Conservation (phyloP, 345 rosid species). For the Corymbia maculata region DNA sequence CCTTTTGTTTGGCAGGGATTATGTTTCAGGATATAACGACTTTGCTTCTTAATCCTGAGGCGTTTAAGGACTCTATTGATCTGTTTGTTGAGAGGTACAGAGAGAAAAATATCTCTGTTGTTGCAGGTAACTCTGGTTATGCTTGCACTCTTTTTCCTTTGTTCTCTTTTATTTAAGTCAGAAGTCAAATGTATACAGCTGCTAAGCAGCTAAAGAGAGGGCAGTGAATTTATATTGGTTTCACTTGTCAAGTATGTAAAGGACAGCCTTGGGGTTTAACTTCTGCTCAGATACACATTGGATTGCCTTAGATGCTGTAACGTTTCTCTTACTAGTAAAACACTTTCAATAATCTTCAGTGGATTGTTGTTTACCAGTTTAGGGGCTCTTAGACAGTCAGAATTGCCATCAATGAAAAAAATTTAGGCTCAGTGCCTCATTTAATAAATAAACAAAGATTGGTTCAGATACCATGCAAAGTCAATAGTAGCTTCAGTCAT, state of each 20-base stretch:
- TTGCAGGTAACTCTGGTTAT: conserved; percentile 20
- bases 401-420: neutral
- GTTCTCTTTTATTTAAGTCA: neutral
- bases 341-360: neutral
- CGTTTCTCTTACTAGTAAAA: neutral
- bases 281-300: neutral
- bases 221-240: neutral
- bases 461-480: neutral
- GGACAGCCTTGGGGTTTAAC: neutral
- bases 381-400: neutral
- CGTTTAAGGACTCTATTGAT: conserved; percentile 39
- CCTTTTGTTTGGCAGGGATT: conserved; percentile 42
- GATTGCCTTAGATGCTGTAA: neutral
- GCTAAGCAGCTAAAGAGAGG: neutral
- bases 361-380: neutral
- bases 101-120: conserved; percentile 23
- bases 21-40: conserved; percentile 62
- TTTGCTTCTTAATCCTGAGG: conserved; percentile 26
- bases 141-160: neutral
- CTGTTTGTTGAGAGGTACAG: conserved; percentile 40
- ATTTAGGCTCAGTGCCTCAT: neutral
- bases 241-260: neutral
- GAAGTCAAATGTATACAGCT: neutral
- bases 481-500: neutral
- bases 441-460: neutral